Evolutionary conservation across 2,329 filamentous ascomycete genomes (phyloP).

Genomic region (Mycosphaerella sp.): DNA sequence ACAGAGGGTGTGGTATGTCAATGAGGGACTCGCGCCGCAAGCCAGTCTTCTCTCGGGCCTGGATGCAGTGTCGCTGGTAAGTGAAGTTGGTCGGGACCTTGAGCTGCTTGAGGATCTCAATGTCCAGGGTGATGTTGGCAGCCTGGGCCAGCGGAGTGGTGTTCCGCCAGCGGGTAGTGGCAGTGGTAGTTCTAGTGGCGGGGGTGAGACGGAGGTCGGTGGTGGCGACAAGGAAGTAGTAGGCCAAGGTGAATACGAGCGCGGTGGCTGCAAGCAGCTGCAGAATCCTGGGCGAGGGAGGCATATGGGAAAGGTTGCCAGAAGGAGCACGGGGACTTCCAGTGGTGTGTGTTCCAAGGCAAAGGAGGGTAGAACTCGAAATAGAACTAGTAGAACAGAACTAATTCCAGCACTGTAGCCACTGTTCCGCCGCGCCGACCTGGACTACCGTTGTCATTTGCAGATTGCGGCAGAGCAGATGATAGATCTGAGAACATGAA

Average conservation of each 20-base stretch:
- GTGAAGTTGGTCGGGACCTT: constrained; percentile 15
- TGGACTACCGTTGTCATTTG: too few species aligned
- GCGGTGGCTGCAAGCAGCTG: constrained; percentile 14
- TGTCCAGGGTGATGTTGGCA: constrained; percentile 18
- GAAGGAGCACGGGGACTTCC: too few species aligned
- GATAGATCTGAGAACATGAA: too few species aligned
- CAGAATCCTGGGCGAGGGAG: constrained; percentile 5
- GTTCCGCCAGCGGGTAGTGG: constrained; percentile 13
- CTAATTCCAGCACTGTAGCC: too few species aligned
- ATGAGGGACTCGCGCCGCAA: constrained; percentile 18
- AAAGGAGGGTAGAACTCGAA: too few species aligned
- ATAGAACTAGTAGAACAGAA: too few species aligned
- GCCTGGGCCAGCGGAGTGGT: constrained; percentile 5
- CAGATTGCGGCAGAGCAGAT: too few species aligned
- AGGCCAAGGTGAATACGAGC: constrained; percentile 17
- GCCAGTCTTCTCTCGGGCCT: constrained; percentile 12
- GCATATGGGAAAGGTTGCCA: too few species aligned
- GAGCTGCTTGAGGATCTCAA: constrained; percentile 20
- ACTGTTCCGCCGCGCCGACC: too few species aligned
- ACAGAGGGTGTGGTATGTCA: constrained; percentile 8
- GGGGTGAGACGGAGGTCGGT: constrained; percentile 1
- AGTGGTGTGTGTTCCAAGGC: too few species aligned
- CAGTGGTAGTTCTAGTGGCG: not conserved
- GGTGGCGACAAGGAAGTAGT: constrained; percentile 14
- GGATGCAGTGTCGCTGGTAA: constrained; percentile 21